Evolutionary conservation across 2,329 filamentous ascomycete genomes (phyloP).

Genomic region (Fusarium coffeatum): DNA sequence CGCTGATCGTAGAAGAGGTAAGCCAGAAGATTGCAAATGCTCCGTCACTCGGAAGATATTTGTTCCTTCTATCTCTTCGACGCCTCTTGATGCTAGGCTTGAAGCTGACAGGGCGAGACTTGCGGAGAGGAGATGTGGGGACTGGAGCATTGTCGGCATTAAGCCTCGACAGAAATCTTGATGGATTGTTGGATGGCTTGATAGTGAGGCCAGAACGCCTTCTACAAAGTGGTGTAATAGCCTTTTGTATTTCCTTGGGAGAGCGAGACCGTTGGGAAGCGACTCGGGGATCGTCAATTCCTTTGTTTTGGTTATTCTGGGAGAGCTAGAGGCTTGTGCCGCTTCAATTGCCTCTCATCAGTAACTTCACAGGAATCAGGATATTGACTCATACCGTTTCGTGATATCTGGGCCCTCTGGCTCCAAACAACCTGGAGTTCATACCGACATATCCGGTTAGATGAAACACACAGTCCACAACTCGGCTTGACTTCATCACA

Average conservation of each 20-base stretch:
- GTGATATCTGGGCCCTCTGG: constrained; percentile 1
- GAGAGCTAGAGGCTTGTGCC: too few species aligned
- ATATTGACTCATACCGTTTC: constrained; percentile 4
- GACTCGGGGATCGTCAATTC: constrained; percentile 18
- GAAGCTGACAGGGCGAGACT: constrained; percentile 45
- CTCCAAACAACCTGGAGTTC: constrained; percentile 45
- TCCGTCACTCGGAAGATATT: constrained; percentile 34
- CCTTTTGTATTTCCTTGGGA: constrained; percentile 40
- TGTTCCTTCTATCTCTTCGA: constrained; percentile 40
- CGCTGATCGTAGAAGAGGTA: constrained; percentile 41
- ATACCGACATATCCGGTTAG: constrained; percentile 39
- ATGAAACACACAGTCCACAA: constrained; percentile 39
- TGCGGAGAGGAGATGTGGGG: constrained; percentile 45
- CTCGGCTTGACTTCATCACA: constrained; percentile 46
- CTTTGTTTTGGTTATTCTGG: too few species aligned
- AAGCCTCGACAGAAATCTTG: constrained; percentile 43
- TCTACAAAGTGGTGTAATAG: constrained; percentile 44
- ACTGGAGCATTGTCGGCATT: constrained; percentile 43
- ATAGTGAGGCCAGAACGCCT: constrained; percentile 44
- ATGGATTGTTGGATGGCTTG: constrained; percentile 45
- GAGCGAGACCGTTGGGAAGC: constrained; percentile 40
- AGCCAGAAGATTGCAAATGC: constrained; percentile 43
- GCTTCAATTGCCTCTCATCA: too few species aligned
- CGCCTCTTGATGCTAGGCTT: constrained; percentile 42
- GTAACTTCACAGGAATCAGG: too few species aligned